Base-by-base conservation (phyloP, 345 rosid genomes). In the Brassica cretica region DNA sequence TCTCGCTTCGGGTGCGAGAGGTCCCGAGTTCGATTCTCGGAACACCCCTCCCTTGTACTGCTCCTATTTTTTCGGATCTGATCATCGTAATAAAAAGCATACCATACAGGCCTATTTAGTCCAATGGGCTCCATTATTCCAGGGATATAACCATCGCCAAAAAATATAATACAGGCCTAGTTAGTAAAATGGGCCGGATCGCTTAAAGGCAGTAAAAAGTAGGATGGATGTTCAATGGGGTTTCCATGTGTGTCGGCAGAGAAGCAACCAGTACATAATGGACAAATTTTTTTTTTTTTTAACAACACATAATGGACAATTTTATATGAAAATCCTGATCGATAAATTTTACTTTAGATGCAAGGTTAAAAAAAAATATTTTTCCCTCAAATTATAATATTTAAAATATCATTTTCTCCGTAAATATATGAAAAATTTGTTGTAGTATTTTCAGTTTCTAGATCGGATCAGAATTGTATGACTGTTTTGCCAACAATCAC, bases 1-100 rank as follows among this genome's bases (percentile, higher is more conserved):
- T 93, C 93, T 90, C 89, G 91, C 97, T 90, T 91, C 92, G 91
- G 97, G 91, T 89, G 96, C 93, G 89, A 89, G 93, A 87, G 96
- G 93, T 82, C 91, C 87, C 84, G 94, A 91, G 96, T 93, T 93
- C 95, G 90, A 91, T 86, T 90, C 94, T 89, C 88, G 87, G 87
- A 90, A 88, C 92, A 84, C 91, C 96, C 97, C 91, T 29, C 3
- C 5, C 16, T 46, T 46, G 6, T 1, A 4, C 15, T 46, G 6
- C 6, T 3, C 16, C 5, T 12, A 39, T 11, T 41, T 37, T 41
- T 10, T 41, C n/a, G 14, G n/a, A 41, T 41, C n/a, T 41, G 14
- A 3, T 41, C 14, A 41, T 10, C 49, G 4, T 14, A 41, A 41
- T 41, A 41, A 41, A 41, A 41, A 11, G 49, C 49, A 41, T 41